Percentiles rank a stretch among this genome's conserved stretches.
phyloP scores from a whole-genome alignment of 805 yeast genomes.

The Candida incommunis region DNA sequence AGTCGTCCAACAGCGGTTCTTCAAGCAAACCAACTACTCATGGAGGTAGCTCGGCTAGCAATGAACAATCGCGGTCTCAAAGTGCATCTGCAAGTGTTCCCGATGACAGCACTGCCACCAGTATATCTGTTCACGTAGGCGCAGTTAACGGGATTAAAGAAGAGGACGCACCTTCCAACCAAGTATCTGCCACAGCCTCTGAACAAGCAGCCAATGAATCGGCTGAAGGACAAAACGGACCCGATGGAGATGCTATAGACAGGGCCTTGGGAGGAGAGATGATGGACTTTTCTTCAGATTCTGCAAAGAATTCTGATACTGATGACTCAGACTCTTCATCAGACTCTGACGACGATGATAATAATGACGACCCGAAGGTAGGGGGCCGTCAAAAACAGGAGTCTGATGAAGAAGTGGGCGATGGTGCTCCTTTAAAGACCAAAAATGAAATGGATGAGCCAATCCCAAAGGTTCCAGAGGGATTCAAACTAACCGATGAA shows the following conservation, averaged over 20 bases:
- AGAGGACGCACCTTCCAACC: too few species aligned
- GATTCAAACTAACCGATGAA: slow-evolving; percentile 39
- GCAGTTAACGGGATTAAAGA: too few species aligned
- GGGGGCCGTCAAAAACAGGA: background rate
- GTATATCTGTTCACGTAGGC: too few species aligned
- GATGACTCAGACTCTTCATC: slow-evolving; percentile 1
- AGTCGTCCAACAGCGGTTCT: too few species aligned
- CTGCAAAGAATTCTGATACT: background rate
- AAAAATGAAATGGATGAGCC: slow-evolving; percentile 68
- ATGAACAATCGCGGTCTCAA: too few species aligned
- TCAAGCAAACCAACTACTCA: too few species aligned
- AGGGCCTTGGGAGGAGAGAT: slow-evolving; percentile 2
- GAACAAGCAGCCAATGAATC: too few species aligned
- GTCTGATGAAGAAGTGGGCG: slow-evolving; percentile 12
- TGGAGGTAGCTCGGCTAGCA: too few species aligned
- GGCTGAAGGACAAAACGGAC: background rate
- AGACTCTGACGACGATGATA: slow-evolving; percentile 1
- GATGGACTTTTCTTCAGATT: slow-evolving; percentile 1
- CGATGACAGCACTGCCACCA: too few species aligned
- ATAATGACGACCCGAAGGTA: background rate
- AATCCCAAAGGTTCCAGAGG: slow-evolving; percentile 55
- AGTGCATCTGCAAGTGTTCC: too few species aligned
- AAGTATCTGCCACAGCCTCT: too few species aligned
- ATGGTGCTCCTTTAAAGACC: slow-evolving; percentile 51
- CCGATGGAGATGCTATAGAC: background rate